Evolutionary conservation across 805 yeast genomes (phyloP).

Genomic region (Ogataea saltuana): DNA sequence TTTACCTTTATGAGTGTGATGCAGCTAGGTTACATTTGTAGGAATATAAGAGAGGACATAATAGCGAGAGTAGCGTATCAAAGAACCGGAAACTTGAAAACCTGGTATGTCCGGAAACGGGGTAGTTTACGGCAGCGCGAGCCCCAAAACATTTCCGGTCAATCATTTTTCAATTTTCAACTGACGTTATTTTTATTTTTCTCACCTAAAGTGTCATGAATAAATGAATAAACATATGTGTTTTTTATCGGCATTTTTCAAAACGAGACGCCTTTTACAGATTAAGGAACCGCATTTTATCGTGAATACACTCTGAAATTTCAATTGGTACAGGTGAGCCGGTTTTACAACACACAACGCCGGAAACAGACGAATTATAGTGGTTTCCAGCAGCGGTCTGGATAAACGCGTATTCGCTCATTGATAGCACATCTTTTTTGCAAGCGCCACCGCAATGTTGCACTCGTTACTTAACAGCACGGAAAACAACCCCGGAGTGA

Average conservation of each 20-base stretch:
- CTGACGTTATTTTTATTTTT: constrained; percentile 3
- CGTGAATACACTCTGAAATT: no score
- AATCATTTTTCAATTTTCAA: constrained; percentile 10
- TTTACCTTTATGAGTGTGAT: neutral
- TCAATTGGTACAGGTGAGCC: no score
- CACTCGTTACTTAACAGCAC: constrained; percentile 20
- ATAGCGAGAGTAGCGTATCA: no score
- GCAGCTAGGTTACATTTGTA: neutral
- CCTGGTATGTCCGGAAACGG: no score
- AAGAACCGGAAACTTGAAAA: no score
- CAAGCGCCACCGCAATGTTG: constrained; percentile 18
- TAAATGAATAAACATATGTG: neutral
- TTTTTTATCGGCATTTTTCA: no score
- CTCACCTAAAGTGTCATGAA: neutral
- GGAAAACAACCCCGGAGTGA: constrained; percentile 15
- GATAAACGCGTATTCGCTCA: constrained; percentile 19
- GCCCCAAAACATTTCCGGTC: constrained; percentile 1
- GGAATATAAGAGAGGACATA: constrained; percentile 1
- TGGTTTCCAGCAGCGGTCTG: no score
- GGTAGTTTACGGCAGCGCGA: no score
- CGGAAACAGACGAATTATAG: no score
- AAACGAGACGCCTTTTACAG: no score
- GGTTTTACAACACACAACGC: neutral
- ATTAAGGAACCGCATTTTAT: no score
- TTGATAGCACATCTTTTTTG: neutral